Conservation (phyloP, 371 early-diverging fungal genomes). For the Zopfochytrium polystomum region DNA sequence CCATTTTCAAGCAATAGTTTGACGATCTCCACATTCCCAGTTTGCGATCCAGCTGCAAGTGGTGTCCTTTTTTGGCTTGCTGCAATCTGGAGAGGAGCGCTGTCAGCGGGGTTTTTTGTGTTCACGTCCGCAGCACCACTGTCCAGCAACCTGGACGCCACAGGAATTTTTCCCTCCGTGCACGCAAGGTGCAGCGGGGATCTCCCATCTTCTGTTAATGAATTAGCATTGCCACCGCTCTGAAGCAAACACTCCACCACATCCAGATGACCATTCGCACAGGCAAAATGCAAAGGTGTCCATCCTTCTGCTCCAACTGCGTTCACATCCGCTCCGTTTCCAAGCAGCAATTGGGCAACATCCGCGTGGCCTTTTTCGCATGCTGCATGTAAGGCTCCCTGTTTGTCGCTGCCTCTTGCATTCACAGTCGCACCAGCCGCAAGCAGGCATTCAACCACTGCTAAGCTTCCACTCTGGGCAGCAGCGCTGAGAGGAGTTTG, state of each 20-base stretch:
- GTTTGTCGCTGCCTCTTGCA: not conserved
- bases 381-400: not conserved
- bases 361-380: not conserved
- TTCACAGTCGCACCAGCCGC: not conserved
- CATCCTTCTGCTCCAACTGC: slow-evolving; percentile 68
- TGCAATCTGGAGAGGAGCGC: not conserved
- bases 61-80: too few species aligned
- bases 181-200: too few species aligned
- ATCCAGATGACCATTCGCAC: slow-evolving; percentile 58
- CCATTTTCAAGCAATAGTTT: not conserved
- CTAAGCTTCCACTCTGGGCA: slow-evolving; percentile 11
- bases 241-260: too few species aligned
- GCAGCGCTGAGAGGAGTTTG: slow-evolving; percentile 63
- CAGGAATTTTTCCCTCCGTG: too few species aligned
- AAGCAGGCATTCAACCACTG: slow-evolving; percentile 6
- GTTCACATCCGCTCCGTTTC: slow-evolving; percentile 51
- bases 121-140: too few species aligned
- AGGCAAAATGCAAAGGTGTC: slow-evolving; percentile 73
- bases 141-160: too few species aligned
- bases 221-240: too few species aligned
- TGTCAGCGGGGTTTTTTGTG: not conserved
- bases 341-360: slow-evolving; percentile 43
- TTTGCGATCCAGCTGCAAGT: too few species aligned
- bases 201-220: too few species aligned
- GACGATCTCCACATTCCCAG: not conserved